Base-by-base conservation (phyloP, 164 flowering plant genomes). In the Stephania japonica region DNA sequence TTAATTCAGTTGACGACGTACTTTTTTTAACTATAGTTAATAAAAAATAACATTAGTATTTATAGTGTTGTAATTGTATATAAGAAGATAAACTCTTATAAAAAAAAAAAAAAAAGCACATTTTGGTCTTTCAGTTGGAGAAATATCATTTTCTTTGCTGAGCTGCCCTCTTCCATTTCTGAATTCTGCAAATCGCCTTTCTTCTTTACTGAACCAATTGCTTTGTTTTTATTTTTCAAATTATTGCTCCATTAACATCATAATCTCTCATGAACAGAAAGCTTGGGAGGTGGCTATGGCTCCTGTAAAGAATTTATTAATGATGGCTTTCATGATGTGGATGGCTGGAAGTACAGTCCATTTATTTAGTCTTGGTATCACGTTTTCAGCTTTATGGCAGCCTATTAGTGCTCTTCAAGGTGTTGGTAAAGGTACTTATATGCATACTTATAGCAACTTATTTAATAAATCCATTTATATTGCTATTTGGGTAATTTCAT, bases 291-390 rank as follows among this genome's bases (percentile, higher is more conserved):
- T 96, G 75, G 99, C 99, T 49, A 98, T 91, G 79, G 86, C 97
- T 41, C 99, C 99, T 63, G 76, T 89, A 43, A 96, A 91, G 91
- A 96, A 96, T 82, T 87, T 96, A 84, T 32, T 88, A 13, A 96
- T 96, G 99, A 90, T 96, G 99, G 98, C 91, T 24, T 96, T 96
- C 86, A 96, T 96, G 99, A 96, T 96, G 99, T 96, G 99, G 99
- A 96, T 96, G 99, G 93, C 99, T 80, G 99, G 99, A 74, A 96
- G 79, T 81, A 91, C 99, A 1, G 99, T 96, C 61, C 98, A 96
- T 78, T 84, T 96, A 73, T 96, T 96, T 77, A 96, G 99, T 84
- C 91, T 96, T 75, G 99, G 99, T 43, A 96, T 96, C 78, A 96
- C 97, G 67, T 88, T 96, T 81, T 93, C 99, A 41, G 98, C 99